Conservation (phyloP, 1,139 yeast genomes). For the Hemisphaericaspora subhashii region DNA sequence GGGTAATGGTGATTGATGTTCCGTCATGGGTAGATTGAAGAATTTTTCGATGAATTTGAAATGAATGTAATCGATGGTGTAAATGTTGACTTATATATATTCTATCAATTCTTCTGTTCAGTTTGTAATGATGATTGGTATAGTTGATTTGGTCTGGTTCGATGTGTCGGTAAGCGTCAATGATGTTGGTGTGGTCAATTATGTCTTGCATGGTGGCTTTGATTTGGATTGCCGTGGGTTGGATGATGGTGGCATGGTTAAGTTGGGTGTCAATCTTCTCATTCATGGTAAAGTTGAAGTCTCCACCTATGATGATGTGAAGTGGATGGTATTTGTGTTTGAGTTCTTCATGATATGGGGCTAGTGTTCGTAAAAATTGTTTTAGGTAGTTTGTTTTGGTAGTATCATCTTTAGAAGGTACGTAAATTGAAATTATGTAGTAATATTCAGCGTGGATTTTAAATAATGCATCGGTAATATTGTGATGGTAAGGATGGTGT, state of each 20-base stretch:
- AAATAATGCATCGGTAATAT: neutral
- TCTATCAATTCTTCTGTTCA: neutral
- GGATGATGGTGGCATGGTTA: neutral
- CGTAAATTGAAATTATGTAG: neutral
- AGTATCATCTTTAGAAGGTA: neutral
- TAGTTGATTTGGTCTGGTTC: neutral
- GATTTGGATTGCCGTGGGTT: neutral
- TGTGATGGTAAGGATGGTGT: neutral
- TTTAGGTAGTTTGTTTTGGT: too few relatives aligned
- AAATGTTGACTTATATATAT: neutral
- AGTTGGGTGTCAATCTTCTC: neutral
- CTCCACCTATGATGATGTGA: constrained; percentile 8
- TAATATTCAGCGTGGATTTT: neutral
- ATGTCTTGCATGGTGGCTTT: constrained; percentile 1
- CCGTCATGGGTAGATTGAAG: neutral
- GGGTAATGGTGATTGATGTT: neutral
- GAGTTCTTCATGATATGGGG: neutral
- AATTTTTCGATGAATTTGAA: neutral
- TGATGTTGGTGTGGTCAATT: neutral
- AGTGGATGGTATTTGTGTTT: neutral
- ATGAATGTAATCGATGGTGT: neutral
- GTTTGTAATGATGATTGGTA: neutral
- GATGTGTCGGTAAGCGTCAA: neutral
- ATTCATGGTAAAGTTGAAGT: constrained; percentile 1
- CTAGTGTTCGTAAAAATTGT: neutral